Evolutionary conservation across 2,329 filamentous ascomycete species (phyloP).

Genomic region (Aspergillus luchuensis): DNA sequence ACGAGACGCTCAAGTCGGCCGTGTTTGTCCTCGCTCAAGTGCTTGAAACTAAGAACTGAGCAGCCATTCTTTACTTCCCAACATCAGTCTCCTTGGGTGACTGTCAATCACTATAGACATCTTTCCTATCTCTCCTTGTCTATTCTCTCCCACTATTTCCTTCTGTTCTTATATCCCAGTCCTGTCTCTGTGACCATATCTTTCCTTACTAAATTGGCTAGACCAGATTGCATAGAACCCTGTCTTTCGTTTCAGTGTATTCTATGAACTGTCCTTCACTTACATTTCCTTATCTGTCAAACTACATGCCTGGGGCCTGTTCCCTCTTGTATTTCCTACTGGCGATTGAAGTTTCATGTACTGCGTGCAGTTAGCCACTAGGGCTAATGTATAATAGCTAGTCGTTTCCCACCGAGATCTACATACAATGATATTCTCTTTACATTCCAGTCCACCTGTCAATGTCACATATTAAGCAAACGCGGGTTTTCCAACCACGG

Average conservation of each 20-base stretch:
- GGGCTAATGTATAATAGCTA: constrained; percentile 22
- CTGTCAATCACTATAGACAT: constrained; percentile 7
- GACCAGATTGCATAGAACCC: constrained; percentile 12
- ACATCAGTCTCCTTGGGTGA: neutral
- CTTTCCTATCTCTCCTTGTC: constrained; percentile 1
- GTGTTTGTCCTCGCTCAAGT: constrained; percentile 42
- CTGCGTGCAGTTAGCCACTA: constrained; percentile 5
- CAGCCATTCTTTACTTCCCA: constrained; percentile 3
- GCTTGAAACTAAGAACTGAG: constrained; percentile 35
- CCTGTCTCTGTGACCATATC: neutral
- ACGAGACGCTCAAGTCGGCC: constrained; percentile 40
- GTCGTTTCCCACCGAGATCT: neutral
- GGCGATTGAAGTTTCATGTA: neutral
- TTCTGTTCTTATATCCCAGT: constrained; percentile 2
- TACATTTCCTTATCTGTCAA: neutral
- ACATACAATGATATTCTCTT: constrained; percentile 16
- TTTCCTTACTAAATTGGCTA: constrained; percentile 6
- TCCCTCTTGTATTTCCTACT: neutral
- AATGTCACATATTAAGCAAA: neutral
- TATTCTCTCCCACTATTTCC: neutral
- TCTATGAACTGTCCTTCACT: neutral
- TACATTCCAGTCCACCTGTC: neutral
- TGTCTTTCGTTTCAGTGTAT: neutral
- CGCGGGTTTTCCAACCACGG: too few relatives aligned
- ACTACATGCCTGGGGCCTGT: constrained; percentile 7